These are phyloP conservation scores for Aspergillus panamensis DNA, from an alignment of 495 filamentous ascomycete species.

Conservation along the genomic window DNA sequence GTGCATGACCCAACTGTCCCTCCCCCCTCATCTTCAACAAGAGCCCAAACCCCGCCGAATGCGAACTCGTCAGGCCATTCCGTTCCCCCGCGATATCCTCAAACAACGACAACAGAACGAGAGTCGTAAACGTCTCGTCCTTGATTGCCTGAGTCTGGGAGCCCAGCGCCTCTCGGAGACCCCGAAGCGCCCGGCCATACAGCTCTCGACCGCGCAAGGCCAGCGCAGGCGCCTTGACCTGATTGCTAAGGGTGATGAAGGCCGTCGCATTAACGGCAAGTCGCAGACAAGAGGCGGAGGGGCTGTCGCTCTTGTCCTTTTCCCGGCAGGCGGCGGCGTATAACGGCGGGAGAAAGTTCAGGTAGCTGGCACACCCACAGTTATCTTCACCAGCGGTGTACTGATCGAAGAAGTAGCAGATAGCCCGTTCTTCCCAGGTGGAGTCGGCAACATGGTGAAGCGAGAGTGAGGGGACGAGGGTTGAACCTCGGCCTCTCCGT, in stretches of 20 bases:
- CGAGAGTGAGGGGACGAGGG: constrained; percentile 11
- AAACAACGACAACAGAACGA: constrained; percentile 39
- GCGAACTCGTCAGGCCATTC: constrained; percentile 40
- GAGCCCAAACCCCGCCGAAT: constrained; percentile 42
- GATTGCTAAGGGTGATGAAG: constrained; percentile 35
- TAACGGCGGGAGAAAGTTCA: constrained; percentile 37
- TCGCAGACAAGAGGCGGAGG: constrained; percentile 32
- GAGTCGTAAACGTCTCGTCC: constrained; percentile 43
- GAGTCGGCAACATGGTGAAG: constrained; percentile 30
- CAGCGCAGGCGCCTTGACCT: constrained; percentile 29
- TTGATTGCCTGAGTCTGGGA: constrained; percentile 33
- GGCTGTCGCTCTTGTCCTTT: constrained; percentile 1
- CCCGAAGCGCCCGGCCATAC: constrained; percentile 37
- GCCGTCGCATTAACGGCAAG: constrained; percentile 42
- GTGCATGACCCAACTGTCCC: constrained; percentile 29
- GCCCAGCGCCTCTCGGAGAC: constrained; percentile 29
- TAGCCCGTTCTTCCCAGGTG: constrained; percentile 39
- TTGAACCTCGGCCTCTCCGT: constrained; percentile 1
- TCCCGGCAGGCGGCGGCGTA: constrained; percentile 32
- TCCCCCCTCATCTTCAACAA: constrained; percentile 38
- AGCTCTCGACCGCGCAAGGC: constrained; percentile 31
- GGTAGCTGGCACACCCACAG: constrained; percentile 29
- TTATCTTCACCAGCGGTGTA: constrained; percentile 28
- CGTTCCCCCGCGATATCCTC: constrained; percentile 42
- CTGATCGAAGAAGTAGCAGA: constrained; percentile 47